Evolutionary conservation across 331 rosid genomes (phyloP).

Genomic region (Stylosanthes scabra): DNA sequence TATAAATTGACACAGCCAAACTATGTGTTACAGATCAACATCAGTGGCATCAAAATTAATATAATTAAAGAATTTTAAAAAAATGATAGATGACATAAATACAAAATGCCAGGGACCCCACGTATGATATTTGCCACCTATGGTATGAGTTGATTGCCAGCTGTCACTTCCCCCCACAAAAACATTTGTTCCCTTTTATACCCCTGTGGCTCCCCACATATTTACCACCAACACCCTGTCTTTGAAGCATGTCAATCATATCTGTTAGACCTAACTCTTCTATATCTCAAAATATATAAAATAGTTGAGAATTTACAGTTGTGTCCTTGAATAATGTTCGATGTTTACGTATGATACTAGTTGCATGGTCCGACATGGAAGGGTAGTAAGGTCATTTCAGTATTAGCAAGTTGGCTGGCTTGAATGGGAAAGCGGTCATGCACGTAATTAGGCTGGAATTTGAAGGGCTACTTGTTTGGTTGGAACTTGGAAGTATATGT

Average conservation of each 20-base stretch:
- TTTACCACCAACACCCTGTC: conserved; percentile 47
- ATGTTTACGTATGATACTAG: conserved; percentile 15
- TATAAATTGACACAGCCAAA: conserved; percentile 36
- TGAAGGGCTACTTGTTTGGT: conserved; percentile 32
- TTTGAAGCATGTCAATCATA: conserved; percentile 31
- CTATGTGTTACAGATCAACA: conserved; percentile 50
- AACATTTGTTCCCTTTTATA: conserved; percentile 29
- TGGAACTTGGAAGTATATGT: conserved; percentile 36
- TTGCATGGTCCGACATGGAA: conserved; percentile 15
- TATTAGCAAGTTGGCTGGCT: conserved; percentile 35
- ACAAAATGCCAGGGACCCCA: conserved; percentile 52
- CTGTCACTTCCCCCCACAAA: conserved; percentile 53
- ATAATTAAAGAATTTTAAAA: background rate
- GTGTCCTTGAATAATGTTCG: conserved; percentile 25
- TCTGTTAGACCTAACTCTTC: conserved; percentile 34
- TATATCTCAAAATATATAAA: background rate
- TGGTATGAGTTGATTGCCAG: conserved; percentile 53
- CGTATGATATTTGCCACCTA: conserved; percentile 52
- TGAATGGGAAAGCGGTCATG: conserved; percentile 29
- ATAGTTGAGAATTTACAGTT: background rate
- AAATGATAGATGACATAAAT: conserved; percentile 35
- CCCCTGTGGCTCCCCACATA: conserved; percentile 33
- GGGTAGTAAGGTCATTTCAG: conserved; percentile 50
- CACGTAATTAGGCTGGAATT: conserved; percentile 42
- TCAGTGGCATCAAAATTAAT: conserved; percentile 26